Evolutionary conservation across 768 basidiomycete genomes (phyloP).

Genomic region (Lentinula aciculospora): DNA sequence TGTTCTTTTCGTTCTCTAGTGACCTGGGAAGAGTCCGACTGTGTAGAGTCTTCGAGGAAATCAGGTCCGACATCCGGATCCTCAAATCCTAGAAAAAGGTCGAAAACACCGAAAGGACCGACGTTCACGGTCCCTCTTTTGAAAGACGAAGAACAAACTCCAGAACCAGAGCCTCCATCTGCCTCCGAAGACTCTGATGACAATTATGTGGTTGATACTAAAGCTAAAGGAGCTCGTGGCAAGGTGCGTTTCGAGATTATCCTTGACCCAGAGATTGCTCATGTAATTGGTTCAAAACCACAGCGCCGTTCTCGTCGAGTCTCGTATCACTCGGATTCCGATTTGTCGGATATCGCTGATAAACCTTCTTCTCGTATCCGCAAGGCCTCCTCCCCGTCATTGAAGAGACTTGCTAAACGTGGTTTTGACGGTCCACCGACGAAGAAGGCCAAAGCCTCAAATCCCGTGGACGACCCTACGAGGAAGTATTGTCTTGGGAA

Average conservation of each 20-base stretch:
- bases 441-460: conserved; percentile 40
- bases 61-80: conserved; percentile 13
- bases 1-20: conserved; percentile 37
- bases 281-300: background rate
- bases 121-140: conserved; percentile 14
- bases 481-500: conserved; percentile 79
- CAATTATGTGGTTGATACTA: conserved; percentile 5
- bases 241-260: background rate
- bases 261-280: background rate
- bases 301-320: conserved; percentile 41
- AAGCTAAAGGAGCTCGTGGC: conserved; percentile 1
- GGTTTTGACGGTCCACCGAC: conserved; percentile 30
- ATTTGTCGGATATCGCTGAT: conserved; percentile 21
- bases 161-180: conserved; percentile 8
- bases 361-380: conserved; percentile 22
- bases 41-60: conserved; percentile 32
- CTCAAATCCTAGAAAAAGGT: conserved; percentile 22
- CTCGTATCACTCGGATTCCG: conserved; percentile 30
- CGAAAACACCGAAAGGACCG: conserved; percentile 18
- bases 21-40: conserved; percentile 68
- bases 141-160: conserved; percentile 34
- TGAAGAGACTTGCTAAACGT: conserved; percentile 55
- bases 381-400: conserved; percentile 20
- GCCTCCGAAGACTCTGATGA: conserved; percentile 8
- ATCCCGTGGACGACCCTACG: conserved; percentile 59